Conservation (phyloP, 2,329 filamentous ascomycete genomes). For the Aspergillus alliaceus region DNA sequence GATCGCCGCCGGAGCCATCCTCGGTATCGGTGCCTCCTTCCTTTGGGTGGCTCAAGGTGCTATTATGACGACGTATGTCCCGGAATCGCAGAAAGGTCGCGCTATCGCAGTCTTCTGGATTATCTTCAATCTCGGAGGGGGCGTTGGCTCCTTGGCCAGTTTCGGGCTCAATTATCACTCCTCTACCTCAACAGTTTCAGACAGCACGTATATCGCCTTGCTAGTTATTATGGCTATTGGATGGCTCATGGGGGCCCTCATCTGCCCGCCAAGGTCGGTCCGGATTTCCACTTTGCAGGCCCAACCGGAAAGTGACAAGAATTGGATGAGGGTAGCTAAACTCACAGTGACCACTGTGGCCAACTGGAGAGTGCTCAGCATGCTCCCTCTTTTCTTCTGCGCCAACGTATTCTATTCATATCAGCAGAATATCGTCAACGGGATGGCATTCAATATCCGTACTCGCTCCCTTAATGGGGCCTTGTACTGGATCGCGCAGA, state of each 20-base stretch:
- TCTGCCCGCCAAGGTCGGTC: constrained; percentile 50
- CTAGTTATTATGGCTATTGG: constrained; percentile 52
- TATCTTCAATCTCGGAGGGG: constrained; percentile 49
- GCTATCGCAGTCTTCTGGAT: constrained; percentile 49
- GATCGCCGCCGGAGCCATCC: constrained; percentile 46
- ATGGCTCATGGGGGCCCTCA: constrained; percentile 49
- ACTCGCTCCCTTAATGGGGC: constrained; percentile 57
- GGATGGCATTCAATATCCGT: constrained; percentile 55
- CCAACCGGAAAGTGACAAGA: constrained; percentile 42
- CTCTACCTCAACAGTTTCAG: constrained; percentile 46
- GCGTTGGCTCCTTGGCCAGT: constrained; percentile 45
- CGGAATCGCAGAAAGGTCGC: constrained; percentile 45
- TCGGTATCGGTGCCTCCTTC: constrained; percentile 49
- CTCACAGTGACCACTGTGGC: constrained; percentile 39
- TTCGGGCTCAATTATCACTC: constrained; percentile 48
- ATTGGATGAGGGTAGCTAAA: constrained; percentile 30
- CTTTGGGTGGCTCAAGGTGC: constrained; percentile 51
- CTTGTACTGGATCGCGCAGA: constrained; percentile 59
- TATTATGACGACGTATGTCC: constrained; percentile 51
- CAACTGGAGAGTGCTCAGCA: constrained; percentile 49
- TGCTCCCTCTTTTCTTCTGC: constrained; percentile 57
- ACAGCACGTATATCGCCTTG: constrained; percentile 53
- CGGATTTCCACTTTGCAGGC: constrained; percentile 38
- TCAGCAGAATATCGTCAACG: constrained; percentile 58
- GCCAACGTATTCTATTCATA: constrained; percentile 60